Evolutionary conservation across 305 asterid genomes (phyloP).

Genomic region (Plantago lanceolata): DNA sequence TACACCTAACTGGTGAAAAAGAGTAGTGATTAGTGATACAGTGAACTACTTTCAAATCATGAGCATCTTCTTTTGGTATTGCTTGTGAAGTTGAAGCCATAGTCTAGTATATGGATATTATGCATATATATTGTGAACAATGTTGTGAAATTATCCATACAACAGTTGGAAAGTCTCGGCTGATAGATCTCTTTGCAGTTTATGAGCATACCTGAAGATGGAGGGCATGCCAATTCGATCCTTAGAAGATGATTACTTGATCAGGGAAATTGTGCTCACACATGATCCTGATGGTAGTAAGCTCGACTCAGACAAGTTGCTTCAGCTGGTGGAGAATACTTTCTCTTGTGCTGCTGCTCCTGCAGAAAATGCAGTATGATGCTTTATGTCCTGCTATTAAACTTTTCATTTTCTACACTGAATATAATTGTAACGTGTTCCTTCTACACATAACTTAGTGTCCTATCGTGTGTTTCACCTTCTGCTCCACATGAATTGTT

Average conservation of each 20-base stretch:
- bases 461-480: too few relatives aligned
- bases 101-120: not conserved
- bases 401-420: not conserved
- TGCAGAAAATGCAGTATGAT: conserved; percentile 29
- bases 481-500: too few relatives aligned
- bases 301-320: conserved; percentile 42
- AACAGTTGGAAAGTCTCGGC: not conserved
- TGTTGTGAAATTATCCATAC: too few relatives aligned
- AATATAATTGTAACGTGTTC: not conserved
- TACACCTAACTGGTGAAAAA: not conserved
- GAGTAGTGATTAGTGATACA: not conserved
- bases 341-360: conserved; percentile 22
- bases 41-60: not conserved
- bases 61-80: not conserved
- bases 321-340: conserved; percentile 38
- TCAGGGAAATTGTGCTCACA: conserved; percentile 44
- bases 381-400: not conserved
- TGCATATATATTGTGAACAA: not conserved
- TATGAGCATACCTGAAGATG: conserved; percentile 32
- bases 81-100: not conserved
- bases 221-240: conserved; percentile 10
- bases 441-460: not conserved
- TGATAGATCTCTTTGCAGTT: conserved; percentile 13
- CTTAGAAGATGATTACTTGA: conserved; percentile 44
- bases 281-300: conserved; percentile 54